Evolutionary conservation across 139 green algal species (phyloP).

Genomic region (Tetratostichococcus sp.): DNA sequence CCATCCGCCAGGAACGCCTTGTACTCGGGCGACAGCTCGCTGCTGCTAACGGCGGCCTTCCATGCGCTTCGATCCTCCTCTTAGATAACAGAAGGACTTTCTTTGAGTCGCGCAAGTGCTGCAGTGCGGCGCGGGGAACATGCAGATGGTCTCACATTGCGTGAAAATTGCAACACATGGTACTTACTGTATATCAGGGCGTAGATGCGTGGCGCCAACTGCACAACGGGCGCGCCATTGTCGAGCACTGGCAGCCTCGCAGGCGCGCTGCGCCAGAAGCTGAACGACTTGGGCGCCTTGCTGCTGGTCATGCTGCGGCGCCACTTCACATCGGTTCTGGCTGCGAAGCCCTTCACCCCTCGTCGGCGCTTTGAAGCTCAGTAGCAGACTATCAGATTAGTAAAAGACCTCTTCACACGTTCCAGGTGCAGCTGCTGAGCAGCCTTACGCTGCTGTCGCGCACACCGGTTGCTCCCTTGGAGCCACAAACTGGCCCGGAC

Average conservation of each 20-base stretch:
- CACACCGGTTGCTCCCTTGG: no score
- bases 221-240: background rate
- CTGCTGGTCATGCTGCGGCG: background rate
- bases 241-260: background rate
- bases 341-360: no score
- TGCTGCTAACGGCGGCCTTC: background rate
- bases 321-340: background rate
- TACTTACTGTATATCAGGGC: background rate
- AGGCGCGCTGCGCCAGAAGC: background rate
- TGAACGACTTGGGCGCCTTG: background rate
- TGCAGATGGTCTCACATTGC: no score
- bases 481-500: no score
- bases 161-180: no score
- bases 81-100: background rate
- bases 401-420: no score
- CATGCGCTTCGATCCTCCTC: background rate
- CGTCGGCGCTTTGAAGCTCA: no score
- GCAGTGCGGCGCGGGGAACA: no score
- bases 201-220: background rate
- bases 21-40: background rate
- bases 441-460: no score
- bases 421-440: no score
- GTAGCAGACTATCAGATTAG: no score
- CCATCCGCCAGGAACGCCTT: background rate
- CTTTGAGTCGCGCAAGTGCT: no score